These are phyloP conservation scores for Paraphaeosphaeria sporulosa DNA, from an alignment of 2,329 filamentous ascomycete genomes.

Conservation along the genomic window DNA sequence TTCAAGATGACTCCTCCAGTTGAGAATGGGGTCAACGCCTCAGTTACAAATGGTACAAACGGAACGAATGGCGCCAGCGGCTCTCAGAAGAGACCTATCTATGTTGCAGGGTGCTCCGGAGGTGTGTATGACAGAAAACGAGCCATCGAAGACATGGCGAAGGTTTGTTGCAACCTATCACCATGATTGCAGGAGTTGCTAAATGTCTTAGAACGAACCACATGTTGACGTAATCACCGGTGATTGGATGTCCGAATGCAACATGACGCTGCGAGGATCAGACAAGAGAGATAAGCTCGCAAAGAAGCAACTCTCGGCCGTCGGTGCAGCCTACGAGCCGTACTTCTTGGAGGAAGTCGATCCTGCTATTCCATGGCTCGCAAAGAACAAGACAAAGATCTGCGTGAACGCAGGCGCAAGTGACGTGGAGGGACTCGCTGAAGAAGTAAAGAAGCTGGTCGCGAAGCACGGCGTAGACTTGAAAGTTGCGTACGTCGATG, in stretches of 20 bases:
- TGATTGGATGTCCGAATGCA: slow-evolving; percentile 38
- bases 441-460: slow-evolving; percentile 26
- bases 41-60: slow-evolving; percentile 15
- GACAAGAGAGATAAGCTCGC: slow-evolving; percentile 30
- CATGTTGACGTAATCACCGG: slow-evolving; percentile 34
- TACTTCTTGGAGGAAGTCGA: slow-evolving; percentile 32
- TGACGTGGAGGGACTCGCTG: slow-evolving; percentile 27
- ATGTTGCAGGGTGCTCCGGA: slow-evolving; percentile 32
- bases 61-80: slow-evolving; percentile 19
- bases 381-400: slow-evolving; percentile 30
- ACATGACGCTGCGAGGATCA: slow-evolving; percentile 32
- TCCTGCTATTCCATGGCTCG: slow-evolving; percentile 32
- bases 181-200: slow-evolving; percentile 9
- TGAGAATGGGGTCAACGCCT: slow-evolving; percentile 21
- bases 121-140: slow-evolving; percentile 32
- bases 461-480: slow-evolving; percentile 35
- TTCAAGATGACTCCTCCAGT: slow-evolving; percentile 21
- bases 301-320: slow-evolving; percentile 25
- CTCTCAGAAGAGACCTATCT: slow-evolving; percentile 28
- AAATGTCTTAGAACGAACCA: slow-evolving; percentile 26
- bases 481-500: slow-evolving; percentile 53
- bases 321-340: slow-evolving; percentile 32
- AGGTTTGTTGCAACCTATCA: slow-evolving; percentile 1
- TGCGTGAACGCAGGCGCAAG: slow-evolving; percentile 32
- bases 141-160: slow-evolving; percentile 34